Evolutionary conservation across 768 basidiomycete genomes (phyloP).

Genomic region (Podaxis sp.): DNA sequence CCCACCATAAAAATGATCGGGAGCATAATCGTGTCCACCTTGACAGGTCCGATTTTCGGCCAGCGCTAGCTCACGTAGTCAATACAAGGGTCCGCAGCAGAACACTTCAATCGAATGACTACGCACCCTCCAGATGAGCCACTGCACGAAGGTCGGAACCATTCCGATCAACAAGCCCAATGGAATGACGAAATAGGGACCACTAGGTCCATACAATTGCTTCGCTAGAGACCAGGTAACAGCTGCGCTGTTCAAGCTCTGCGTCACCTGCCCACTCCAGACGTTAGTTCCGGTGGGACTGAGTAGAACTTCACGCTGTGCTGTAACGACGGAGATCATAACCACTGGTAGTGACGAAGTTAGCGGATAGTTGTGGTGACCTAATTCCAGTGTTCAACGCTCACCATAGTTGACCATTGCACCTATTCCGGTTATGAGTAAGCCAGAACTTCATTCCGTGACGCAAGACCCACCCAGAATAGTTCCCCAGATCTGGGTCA

Average conservation of each 20-base stretch:
- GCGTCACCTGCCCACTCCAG: conserved; percentile 56
- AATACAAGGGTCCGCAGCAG: background rate
- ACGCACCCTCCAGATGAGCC: conserved; percentile 50
- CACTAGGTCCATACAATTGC: conserved; percentile 50
- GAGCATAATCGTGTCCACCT: conserved; percentile 49
- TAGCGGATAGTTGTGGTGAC: conserved; percentile 4
- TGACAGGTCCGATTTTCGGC: conserved; percentile 53
- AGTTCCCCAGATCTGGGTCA: conserved; percentile 66
- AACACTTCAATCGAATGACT: background rate
- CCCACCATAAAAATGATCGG: conserved; percentile 56
- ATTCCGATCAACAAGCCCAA: conserved; percentile 55
- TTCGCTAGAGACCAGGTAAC: conserved; percentile 68
- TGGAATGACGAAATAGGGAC: conserved; percentile 58
- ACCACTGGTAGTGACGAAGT: conserved; percentile 40
- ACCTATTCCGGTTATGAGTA: conserved; percentile 22
- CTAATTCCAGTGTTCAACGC: conserved; percentile 1
- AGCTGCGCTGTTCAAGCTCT: conserved; percentile 56
- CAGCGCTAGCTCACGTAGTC: conserved; percentile 38
- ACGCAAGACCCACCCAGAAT: conserved; percentile 42
- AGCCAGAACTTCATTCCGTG: background rate
- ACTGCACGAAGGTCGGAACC: conserved; percentile 51
- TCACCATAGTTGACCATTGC: conserved; percentile 39
- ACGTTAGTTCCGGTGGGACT: conserved; percentile 56
- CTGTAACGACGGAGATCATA: conserved; percentile 53
- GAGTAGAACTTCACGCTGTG: conserved; percentile 54